Base-by-base conservation (phyloP, 1,284 basidiomycete species). In the Ceratobasidium sp. region DNA sequence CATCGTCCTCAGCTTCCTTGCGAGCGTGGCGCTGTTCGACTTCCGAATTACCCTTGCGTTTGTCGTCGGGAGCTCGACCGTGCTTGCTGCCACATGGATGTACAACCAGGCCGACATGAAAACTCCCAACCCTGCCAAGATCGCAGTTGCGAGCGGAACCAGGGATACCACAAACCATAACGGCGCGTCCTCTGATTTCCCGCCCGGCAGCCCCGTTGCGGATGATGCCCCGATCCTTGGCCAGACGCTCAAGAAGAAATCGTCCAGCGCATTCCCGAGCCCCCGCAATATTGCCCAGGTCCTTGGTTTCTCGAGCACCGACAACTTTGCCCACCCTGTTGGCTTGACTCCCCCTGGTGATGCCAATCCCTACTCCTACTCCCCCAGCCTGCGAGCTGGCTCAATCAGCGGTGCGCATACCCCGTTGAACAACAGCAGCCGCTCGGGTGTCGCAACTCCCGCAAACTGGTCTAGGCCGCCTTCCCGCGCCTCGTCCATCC, bases 1-100 rank as follows among this genome's bases (percentile, higher is more conserved):
- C 76, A 97, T 98, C 77, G 87, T 98, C 74, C 85, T 98, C 72
- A 95, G 93, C 56, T 97, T 96, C 84, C 82, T 94, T 69, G 91
- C 91, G 1, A 93, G 90, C 3, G 89, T 96, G 67, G 85, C 85
- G 8, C 85, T 97, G 46, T 97, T 97, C 83, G 82, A 89, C 76
- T 95, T 95, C 81, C 84, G 84, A 49, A 88, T 98, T 77, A 92
- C 95, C 0, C 82, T 87, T 67, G 86, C 89, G 0, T 98, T 98
- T 77, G 78, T 95, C 70, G 79, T 91, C 39, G 95, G 95, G 57
- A 88, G 92, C 0, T 80, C 82, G 36, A 84, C 93, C 70, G 95
- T 97, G 57, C 84, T 98, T 50, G 82, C 85, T 57, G 89, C 93
- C 29, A 97, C 95, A 1, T 94, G 90, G 86, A 80, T 95, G 71